Conservation (phyloP, 352 stramenopile species). For the Phytopythium delawarense region DNA sequence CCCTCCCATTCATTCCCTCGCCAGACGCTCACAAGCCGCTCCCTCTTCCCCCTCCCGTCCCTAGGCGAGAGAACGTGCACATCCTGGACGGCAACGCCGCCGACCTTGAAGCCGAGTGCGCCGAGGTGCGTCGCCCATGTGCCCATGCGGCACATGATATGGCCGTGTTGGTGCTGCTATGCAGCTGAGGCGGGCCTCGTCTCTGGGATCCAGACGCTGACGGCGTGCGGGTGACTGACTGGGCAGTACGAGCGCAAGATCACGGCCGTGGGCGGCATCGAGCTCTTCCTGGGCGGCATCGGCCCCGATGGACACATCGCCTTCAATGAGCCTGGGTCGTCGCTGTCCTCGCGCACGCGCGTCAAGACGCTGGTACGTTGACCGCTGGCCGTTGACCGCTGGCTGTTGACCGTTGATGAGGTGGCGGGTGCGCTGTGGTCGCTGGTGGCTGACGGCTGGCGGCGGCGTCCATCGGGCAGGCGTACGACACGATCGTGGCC, state of each 20-base stretch:
- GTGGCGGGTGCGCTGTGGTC: too few relatives aligned
- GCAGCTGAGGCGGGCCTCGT: not conserved
- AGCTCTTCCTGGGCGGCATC: slow-evolving; percentile 91
- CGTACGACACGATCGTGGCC: slow-evolving; percentile 87
- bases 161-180: not conserved
- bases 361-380: slow-evolving; percentile 75
- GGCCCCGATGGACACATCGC: slow-evolving; percentile 91
- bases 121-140: slow-evolving; percentile 25
- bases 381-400: not conserved
- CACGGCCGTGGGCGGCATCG: slow-evolving; percentile 73
- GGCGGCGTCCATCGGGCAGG: slow-evolving; percentile 16
- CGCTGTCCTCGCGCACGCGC: slow-evolving; percentile 71
- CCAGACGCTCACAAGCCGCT: not conserved
- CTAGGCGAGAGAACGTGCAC: slow-evolving; percentile 79
- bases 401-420: too few relatives aligned
- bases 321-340: slow-evolving; percentile 91
- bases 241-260: slow-evolving; percentile 82
- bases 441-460: not conserved
- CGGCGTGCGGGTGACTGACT: not conserved
- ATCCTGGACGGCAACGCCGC: slow-evolving; percentile 83
- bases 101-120: slow-evolving; percentile 74
- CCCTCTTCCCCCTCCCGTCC: not conserved
- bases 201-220: not conserved
- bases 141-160: not conserved
- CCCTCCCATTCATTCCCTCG: not conserved